Base-by-base conservation (phyloP, 2,329 filamentous ascomycete genomes). In the Xylaria arbuscula region DNA sequence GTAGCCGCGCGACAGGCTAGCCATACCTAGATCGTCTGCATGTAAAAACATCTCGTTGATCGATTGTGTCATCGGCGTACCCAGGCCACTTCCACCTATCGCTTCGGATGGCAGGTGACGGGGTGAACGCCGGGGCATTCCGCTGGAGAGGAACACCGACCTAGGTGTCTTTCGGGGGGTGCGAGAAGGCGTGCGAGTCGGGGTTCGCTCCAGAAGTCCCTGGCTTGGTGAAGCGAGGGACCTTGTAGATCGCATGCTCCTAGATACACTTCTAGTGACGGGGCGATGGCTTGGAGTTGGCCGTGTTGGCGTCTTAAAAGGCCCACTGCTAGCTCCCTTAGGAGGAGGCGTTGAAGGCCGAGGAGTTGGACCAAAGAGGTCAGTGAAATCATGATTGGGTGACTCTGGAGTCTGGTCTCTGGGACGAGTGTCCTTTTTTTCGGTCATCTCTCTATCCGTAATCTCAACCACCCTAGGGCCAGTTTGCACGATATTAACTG, bases 281-380 rank as follows among this genome's bases (percentile, higher is more conserved):
- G 85, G 89, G 72, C 86, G 87, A 74, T 88, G 88, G 71, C 79
- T 89, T 1, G 87, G 89, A 1, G 86, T 88, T n/a, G 83, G 83
- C n/a, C 85, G 86, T 1, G 88, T 88, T 0, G 89, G 88, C 2
- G 89, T 91, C 77, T 89, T 90, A 77, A 89, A 88, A 1, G 79
- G 78, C 4, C 79, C 81, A 45, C 81, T 80, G 59, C 82, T 83
- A 42, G 82, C 79, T 65, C 83, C 80, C 76, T 84, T 83, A 4
- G 86, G 87, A 67, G 84, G 84, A 68, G 84, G 87, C 3, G 84
- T 89, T 61, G 82, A 89, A 61, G 80, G 83, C 73, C 85, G 78
- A 64, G 81, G 82, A 70, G 80, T 86, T 75, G 82, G 90, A 65
- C 90, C 89, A 74, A 96, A 94, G 4, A 96, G 84, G 67, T 89